Conservation (phyloP, 2,329 filamentous ascomycete genomes). For the Myriosclerotinia duriaeana region DNA sequence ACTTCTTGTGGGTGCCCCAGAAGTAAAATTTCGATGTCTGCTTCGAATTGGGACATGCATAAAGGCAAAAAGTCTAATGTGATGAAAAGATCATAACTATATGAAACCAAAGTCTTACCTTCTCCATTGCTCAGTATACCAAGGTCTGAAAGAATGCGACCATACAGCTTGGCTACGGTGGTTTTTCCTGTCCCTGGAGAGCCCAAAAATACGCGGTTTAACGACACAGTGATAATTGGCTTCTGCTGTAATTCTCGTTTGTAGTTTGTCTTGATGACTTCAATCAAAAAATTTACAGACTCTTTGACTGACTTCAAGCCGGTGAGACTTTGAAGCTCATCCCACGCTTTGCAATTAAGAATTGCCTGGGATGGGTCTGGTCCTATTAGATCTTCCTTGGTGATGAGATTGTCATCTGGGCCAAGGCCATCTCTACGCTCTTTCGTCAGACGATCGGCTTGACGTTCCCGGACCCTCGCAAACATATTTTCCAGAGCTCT, state of each 20-base stretch:
- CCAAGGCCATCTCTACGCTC: constrained; percentile 45
- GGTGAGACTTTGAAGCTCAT: constrained; percentile 55
- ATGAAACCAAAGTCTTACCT: constrained; percentile 45
- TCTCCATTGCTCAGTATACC: constrained; percentile 68
- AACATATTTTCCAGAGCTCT: constrained; percentile 64
- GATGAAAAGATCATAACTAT: background rate
- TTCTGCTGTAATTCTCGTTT: constrained; percentile 62
- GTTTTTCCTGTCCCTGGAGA: constrained; percentile 76
- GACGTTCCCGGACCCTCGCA: constrained; percentile 54
- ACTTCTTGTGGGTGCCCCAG: background rate
- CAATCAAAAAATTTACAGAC: constrained; percentile 57
- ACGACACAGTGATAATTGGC: constrained; percentile 55
- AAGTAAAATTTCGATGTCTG: too few species aligned
- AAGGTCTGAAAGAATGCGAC: constrained; percentile 64
- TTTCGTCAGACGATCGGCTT: constrained; percentile 54
- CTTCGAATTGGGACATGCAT: too few species aligned
- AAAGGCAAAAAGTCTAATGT: too few species aligned
- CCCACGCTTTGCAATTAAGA: constrained; percentile 54
- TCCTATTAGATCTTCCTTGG: constrained; percentile 69
- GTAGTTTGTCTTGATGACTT: constrained; percentile 64
- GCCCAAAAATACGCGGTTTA: constrained; percentile 71
- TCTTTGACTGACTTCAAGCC: constrained; percentile 64
- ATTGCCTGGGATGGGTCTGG: constrained; percentile 60
- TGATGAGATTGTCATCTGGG: constrained; percentile 60
- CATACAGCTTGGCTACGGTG: constrained; percentile 71